Evolutionary conservation across 208 protist species (phyloP), one percentile per base, ranked within the genome.

Genomic region (Leishmania guyanensis): DNA sequence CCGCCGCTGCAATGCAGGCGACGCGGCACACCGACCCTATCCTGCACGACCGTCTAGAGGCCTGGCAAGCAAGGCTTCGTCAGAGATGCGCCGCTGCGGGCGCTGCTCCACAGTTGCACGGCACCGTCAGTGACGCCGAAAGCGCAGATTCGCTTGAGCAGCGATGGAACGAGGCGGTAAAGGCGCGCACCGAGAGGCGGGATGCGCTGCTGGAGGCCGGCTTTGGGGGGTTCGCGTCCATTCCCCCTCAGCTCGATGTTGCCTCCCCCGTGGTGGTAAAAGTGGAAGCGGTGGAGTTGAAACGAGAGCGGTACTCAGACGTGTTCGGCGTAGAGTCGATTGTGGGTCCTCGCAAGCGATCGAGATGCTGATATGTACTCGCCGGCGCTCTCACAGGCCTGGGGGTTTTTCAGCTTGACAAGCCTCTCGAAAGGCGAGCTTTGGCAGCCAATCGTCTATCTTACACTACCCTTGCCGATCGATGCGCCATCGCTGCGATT

Each of bases 311-410:
- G 16, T 83, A 90, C 62, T 74, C 73, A 4, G 90, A 93, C 72
- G 84, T 81, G 46, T 93, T 95, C 70, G 90, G 88, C 73, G 84
- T 94, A 43, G 89, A 91, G 56, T 85, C 90, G 3, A 93, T 94
- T 60, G 65, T 90, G 0, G 84, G 89, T 1, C 39, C 83, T 5
- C 84, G 84, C 33, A 88, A 82, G 76, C 75, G 76, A 22, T n/a
- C 69, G 29, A 79, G 39, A 48, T 46, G 43, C 39, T 88, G 77
- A 88, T 43, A 0, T 33, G 69, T 20, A 29, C 0, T 29, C 22
- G 46, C 29, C 43, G 33, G n/a, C 51, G 22, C 14, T 5, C 17
- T 1, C 51, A 46, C 5, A 22, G 9, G 46, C 39, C 10, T 14
- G 69, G 26, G 2, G 22, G 1, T 12, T 29, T 73, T n/a, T 29